These are phyloP conservation scores for Saccharomycopsis sp. DNA, from an alignment of 805 yeast species.

Conservation along the genomic window DNA sequence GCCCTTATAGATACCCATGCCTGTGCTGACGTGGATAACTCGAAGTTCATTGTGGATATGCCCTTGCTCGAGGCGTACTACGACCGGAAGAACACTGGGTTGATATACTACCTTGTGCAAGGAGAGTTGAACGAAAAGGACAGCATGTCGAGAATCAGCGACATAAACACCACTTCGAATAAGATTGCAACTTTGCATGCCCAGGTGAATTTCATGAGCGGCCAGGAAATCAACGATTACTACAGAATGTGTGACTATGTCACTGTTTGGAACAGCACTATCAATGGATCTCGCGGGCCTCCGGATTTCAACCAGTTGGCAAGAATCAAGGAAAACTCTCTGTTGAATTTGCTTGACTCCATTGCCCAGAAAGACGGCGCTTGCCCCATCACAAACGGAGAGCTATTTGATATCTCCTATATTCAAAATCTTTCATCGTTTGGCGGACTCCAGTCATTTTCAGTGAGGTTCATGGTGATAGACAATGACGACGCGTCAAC, in stretches of 20 bases:
- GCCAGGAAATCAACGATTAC: constrained; percentile 32
- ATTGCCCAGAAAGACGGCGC: too few species aligned
- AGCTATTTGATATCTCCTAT: constrained; percentile 25
- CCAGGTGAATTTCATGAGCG: constrained; percentile 36
- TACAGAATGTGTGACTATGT: constrained; percentile 34
- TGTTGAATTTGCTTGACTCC: too few species aligned
- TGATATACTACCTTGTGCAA: constrained; percentile 9
- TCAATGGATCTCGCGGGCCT: background rate
- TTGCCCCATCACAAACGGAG: constrained; percentile 27
- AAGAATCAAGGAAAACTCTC: constrained; percentile 2
- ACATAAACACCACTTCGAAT: constrained; percentile 38
- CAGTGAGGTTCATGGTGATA: constrained; percentile 34
- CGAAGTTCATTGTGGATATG: constrained; percentile 7
- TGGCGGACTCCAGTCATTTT: constrained; percentile 38
- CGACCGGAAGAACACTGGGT: constrained; percentile 12
- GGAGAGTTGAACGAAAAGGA: background rate
- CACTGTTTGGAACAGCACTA: background rate
- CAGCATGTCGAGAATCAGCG: constrained; percentile 27
- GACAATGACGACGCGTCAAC: constrained; percentile 31
- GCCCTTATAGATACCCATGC: constrained; percentile 1
- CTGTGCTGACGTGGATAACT: constrained; percentile 6
- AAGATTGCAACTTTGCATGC: constrained; percentile 42
- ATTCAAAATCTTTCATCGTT: constrained; percentile 22
- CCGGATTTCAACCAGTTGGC: background rate
- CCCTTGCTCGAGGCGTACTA: constrained; percentile 15